phyloP scores from a whole-genome alignment of 768 basidiomycete species.

The Cystofilobasidium bisporidii region DNA sequence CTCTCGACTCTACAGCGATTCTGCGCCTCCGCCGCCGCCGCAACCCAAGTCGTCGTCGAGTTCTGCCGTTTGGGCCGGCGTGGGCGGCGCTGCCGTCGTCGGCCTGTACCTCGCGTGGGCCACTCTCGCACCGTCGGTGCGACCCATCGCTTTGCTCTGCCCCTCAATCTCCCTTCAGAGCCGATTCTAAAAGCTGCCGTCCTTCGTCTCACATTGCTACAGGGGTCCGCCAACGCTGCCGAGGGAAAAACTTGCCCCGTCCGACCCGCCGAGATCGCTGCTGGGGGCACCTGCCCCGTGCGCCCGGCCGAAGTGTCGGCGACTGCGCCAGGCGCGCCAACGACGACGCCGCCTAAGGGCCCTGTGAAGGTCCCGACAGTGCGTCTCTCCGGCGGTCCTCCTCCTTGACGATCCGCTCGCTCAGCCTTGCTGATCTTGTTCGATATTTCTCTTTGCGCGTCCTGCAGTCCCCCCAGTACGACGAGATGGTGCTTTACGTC shows the following conservation, averaged over 20 bases:
- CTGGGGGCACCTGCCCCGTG: background rate
- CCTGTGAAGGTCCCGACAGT: constrained; percentile 1
- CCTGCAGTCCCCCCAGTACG: constrained; percentile 18
- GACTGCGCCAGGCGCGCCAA: background rate
- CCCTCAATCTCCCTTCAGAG: too few species aligned
- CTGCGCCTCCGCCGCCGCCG: background rate
- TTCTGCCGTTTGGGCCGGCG: background rate
- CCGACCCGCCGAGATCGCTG: background rate
- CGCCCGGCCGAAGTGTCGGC: background rate
- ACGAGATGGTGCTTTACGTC: constrained; percentile 19
- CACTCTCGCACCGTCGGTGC: background rate
- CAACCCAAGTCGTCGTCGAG: background rate
- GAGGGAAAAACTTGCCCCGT: too few species aligned
- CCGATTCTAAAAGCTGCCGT: too few species aligned
- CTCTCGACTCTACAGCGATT: background rate
- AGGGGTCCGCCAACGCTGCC: too few species aligned
- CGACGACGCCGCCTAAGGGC: background rate
- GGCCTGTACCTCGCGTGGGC: background rate
- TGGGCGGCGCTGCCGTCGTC: background rate
- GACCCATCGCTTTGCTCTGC: background rate
- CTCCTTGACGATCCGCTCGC: background rate
- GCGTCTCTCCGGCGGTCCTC: background rate
- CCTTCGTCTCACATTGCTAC: too few species aligned
- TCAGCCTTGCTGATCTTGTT: background rate
- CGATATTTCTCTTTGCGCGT: background rate